A percentile compares a stretch with the other conserved stretches of the same genome.
phyloP scores from a whole-genome alignment of 2,329 filamentous ascomycete genomes.

The Diaporthe destruens region DNA sequence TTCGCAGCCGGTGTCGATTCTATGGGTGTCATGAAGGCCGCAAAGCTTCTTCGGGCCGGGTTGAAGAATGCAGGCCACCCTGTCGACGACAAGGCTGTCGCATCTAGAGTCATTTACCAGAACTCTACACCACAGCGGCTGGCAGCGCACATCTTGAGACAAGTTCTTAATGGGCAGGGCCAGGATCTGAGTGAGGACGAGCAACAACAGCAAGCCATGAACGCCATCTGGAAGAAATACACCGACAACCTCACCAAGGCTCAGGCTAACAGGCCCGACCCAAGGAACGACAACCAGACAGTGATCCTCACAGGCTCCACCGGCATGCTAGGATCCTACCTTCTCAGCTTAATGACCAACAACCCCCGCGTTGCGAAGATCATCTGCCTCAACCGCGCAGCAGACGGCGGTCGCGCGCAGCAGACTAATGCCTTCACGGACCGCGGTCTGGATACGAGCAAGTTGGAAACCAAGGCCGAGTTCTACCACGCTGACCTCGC shows the following conservation, averaged over 20 bases:
- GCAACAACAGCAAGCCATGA: constrained; percentile 40
- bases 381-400: constrained; percentile 59
- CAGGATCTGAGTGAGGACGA: constrained; percentile 39
- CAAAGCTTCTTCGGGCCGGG: constrained; percentile 43
- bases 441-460: constrained; percentile 51
- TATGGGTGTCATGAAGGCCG: constrained; percentile 51
- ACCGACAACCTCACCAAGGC: constrained; percentile 46
- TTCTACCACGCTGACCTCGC: constrained; percentile 63
- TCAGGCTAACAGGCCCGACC: constrained; percentile 44
- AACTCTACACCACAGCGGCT: constrained; percentile 49
- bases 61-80: constrained; percentile 43
- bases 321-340: constrained; percentile 55
- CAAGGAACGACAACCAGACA: constrained; percentile 44
- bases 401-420: constrained; percentile 54
- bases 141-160: constrained; percentile 43
- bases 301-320: constrained; percentile 57
- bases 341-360: constrained; percentile 53
- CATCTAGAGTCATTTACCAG: constrained; percentile 48
- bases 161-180: constrained; percentile 20
- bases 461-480: constrained; percentile 54
- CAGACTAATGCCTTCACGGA: constrained; percentile 52
- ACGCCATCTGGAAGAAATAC: constrained; percentile 48
- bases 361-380: constrained; percentile 54
- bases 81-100: constrained; percentile 40
- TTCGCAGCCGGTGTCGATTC: constrained; percentile 57